A percentile compares a stretch with the other conserved stretches of the same genome.
Evolutionary conservation across 1,139 yeast genomes (phyloP).

Genomic region (Saccharomyces hybrid): DNA sequence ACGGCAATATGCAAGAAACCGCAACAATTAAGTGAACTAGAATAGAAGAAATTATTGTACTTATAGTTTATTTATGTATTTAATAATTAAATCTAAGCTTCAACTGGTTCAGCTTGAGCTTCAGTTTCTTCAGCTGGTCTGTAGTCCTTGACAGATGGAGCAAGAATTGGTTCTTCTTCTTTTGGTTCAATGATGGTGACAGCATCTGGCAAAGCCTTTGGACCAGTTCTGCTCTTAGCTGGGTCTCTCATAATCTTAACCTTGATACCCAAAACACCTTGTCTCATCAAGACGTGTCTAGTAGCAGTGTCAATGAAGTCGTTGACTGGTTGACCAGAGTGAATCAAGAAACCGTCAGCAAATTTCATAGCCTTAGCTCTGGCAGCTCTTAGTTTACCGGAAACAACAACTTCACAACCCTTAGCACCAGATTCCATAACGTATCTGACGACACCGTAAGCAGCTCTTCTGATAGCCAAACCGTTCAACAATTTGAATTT

Average conservation of each 20-base stretch:
- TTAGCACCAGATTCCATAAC: constrained; percentile 99
- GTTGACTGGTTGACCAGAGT: constrained; percentile 99
- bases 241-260: constrained; percentile 99
- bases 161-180: constrained; percentile 86
- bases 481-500: constrained; percentile 98
- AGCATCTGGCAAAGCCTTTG: constrained; percentile 92
- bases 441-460: constrained; percentile 99
- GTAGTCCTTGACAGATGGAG: constrained; percentile 80
- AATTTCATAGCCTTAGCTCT: constrained; percentile 99
- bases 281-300: constrained; percentile 99
- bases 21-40: neutral
- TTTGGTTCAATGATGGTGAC: constrained; percentile 94
- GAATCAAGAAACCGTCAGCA: constrained; percentile 99
- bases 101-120: constrained; percentile 29
- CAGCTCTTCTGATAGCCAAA: constrained; percentile 99
- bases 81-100: constrained; percentile 23
- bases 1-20: neutral
- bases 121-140: constrained; percentile 39
- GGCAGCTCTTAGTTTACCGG: constrained; percentile 99
- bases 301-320: constrained; percentile 98
- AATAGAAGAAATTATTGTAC: neutral
- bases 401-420: constrained; percentile 99
- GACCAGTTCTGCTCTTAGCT: constrained; percentile 83
- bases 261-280: constrained; percentile 99
- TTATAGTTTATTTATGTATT: neutral